Conservation (phyloP, 176 grass and related monocot genomes). For the Carex kokanica region DNA sequence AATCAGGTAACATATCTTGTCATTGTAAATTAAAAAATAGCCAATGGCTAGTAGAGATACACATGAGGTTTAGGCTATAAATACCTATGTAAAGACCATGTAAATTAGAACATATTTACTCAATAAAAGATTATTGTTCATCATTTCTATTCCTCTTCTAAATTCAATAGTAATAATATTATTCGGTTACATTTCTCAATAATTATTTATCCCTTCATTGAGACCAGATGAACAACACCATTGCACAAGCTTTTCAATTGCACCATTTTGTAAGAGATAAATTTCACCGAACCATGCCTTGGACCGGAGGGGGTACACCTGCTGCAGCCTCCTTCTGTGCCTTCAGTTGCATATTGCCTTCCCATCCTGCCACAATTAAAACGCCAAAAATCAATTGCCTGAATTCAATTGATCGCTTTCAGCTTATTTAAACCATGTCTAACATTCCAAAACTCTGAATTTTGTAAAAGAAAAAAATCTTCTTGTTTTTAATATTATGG, state of each 20-base stretch:
- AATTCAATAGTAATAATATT: neutral
- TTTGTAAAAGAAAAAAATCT: neutral
- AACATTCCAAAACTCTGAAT: neutral
- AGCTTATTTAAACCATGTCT: neutral
- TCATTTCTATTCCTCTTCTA: no score
- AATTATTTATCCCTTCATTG: neutral
- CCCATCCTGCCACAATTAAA: constrained; percentile 8
- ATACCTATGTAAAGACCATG: no score
- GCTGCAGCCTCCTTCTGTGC: neutral
- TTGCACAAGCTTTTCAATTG: constrained; percentile 6
- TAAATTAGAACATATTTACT: no score
- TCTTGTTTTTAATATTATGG: neutral
- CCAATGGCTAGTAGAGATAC: no score
- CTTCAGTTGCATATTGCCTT: constrained; percentile 16
- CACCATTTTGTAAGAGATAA: neutral
- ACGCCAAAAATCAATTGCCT: neutral
- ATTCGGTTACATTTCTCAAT: neutral
- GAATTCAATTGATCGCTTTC: neutral
- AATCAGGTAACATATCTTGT: no score
- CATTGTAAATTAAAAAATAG: no score
- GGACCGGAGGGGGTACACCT: neutral
- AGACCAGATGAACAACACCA: neutral
- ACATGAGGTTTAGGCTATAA: no score
- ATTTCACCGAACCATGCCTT: constrained; percentile 14
- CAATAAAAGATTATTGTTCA: no score